These are phyloP conservation scores for Lepidium campestre DNA, from an alignment of 441 rosid species.

Conservation along the genomic window DNA sequence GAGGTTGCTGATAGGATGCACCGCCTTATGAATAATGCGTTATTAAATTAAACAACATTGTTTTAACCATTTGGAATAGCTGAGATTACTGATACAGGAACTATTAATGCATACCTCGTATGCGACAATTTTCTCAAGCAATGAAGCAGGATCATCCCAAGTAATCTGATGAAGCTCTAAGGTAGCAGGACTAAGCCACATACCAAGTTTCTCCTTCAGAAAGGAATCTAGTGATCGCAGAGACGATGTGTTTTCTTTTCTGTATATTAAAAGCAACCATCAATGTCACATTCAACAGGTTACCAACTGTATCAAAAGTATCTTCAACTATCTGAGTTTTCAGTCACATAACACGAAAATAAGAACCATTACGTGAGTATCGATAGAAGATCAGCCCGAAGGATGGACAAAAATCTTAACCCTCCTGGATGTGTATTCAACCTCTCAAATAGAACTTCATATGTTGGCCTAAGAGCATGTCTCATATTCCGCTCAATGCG, in stretches of 20 bases:
- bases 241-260: constrained; percentile 67
- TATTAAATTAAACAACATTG: neutral
- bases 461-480: constrained; percentile 72
- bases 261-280: constrained; percentile 25
- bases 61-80: neutral
- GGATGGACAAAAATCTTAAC: constrained; percentile 62
- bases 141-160: constrained; percentile 91
- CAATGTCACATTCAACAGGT: neutral
- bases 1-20: constrained; percentile 92
- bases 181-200: constrained; percentile 94
- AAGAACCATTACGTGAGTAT: constrained; percentile 59
- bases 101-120: constrained; percentile 53
- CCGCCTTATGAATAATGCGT: constrained; percentile 48
- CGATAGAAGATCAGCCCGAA: constrained; percentile 78
- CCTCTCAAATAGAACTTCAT: constrained; percentile 81
- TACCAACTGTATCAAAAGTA: neutral
- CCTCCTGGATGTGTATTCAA: constrained; percentile 88
- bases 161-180: constrained; percentile 93
- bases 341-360: neutral
- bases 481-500: constrained; percentile 78
- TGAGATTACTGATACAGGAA: neutral
- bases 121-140: constrained; percentile 93
- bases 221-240: constrained; percentile 70
- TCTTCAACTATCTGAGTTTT: constrained; percentile 8
- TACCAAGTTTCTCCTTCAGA: constrained; percentile 80